Percentiles rank a stretch among this genome's conserved stretches.
phyloP scores from a whole-genome alignment of 225 moss, liverwort and hornwort genomes.

The Sphagnum tenellum region DNA sequence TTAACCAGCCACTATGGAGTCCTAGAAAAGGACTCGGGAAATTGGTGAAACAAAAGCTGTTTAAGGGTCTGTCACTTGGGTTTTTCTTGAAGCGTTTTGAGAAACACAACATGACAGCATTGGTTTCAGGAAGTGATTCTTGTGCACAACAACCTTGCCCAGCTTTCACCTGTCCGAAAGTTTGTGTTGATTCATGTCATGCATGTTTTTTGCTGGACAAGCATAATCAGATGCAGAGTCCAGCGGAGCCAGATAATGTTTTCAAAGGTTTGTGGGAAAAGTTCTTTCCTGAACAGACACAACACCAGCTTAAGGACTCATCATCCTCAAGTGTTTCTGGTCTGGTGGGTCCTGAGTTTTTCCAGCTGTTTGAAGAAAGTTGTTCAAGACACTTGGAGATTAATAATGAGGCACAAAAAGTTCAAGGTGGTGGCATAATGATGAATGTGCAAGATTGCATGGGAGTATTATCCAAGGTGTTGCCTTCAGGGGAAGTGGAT shows the following conservation, averaged over 20 bases:
- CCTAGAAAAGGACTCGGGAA: slow-evolving; percentile 16
- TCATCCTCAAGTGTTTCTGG: no score
- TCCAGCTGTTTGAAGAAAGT: no score
- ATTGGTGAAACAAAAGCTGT: slow-evolving; percentile 30
- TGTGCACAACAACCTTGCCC: slow-evolving; percentile 12
- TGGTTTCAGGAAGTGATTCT: slow-evolving; percentile 23
- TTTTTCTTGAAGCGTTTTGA: slow-evolving; percentile 22
- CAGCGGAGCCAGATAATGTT: no score
- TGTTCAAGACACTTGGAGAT: no score
- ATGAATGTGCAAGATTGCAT: neutral
- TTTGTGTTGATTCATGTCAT: slow-evolving; percentile 1
- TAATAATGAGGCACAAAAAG: no score
- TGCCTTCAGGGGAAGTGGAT: slow-evolving; percentile 4
- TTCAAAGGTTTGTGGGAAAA: no score
- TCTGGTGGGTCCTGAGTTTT: no score
- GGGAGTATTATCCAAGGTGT: neutral
- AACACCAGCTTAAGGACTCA: no score
- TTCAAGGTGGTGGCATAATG: no score
- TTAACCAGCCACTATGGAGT: slow-evolving; percentile 11
- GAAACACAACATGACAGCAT: slow-evolving; percentile 31
- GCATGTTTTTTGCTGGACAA: neutral
- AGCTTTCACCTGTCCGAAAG: slow-evolving; percentile 1
- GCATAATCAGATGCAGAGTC: no score
- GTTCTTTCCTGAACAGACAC: no score
- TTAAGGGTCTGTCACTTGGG: slow-evolving; percentile 26